These are phyloP conservation scores for Musa troglodytarum DNA, from an alignment of 176 grass and related monocot genomes.

Conservation along the genomic window DNA sequence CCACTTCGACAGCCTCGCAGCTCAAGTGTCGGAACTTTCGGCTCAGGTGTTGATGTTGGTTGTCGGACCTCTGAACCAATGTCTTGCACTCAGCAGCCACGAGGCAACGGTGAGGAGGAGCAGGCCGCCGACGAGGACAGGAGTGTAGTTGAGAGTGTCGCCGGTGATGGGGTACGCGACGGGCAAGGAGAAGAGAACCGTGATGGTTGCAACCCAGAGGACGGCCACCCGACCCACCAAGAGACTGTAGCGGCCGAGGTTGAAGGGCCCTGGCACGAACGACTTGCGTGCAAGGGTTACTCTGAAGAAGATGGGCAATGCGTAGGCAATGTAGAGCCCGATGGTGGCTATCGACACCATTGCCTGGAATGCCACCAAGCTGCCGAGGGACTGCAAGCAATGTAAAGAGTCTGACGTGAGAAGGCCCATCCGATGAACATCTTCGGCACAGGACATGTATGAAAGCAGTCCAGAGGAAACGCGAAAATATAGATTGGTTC, in stretches of 20 bases:
- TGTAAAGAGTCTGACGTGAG: background rate
- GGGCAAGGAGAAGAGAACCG: constrained; percentile 83
- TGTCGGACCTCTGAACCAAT: constrained; percentile 79
- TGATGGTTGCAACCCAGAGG: constrained; percentile 94
- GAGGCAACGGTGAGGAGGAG: constrained; percentile 42
- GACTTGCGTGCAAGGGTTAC: constrained; percentile 62
- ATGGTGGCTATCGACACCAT: constrained; percentile 97
- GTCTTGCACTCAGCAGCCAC: constrained; percentile 49
- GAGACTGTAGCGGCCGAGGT: constrained; percentile 59
- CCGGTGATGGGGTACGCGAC: constrained; percentile 71
- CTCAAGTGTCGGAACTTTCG: too few species aligned
- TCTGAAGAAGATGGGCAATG: constrained; percentile 78
- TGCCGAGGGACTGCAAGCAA: constrained; percentile 64
- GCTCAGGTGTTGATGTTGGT: constrained; percentile 39
- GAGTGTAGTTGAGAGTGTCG: constrained; percentile 78
- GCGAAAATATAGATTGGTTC: too few species aligned
- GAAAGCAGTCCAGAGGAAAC: too few species aligned
- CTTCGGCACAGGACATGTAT: background rate
- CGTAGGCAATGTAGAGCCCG: constrained; percentile 80
- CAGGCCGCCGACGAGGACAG: constrained; percentile 57
- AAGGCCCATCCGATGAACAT: background rate
- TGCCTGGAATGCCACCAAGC: constrained; percentile 92
- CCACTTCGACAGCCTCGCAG: too few species aligned
- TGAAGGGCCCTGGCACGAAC: constrained; percentile 67
- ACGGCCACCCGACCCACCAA: constrained; percentile 66